phyloP scores from a whole-genome alignment of 805 yeast species.

The Myxozyma kluyveri region DNA sequence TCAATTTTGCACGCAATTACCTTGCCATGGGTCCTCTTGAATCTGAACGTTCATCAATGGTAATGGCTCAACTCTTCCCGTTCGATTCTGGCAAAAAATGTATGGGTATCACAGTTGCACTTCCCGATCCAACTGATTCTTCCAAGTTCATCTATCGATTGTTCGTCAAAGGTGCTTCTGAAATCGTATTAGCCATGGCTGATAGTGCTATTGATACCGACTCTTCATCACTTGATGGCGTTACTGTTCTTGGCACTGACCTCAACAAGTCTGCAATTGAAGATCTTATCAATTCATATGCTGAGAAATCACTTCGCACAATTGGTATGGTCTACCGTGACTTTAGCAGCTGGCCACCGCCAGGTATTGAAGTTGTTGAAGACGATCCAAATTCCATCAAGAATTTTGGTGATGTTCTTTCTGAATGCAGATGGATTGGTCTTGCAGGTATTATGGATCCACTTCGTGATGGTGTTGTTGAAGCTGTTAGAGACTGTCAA shows the following conservation, averaged over 20 bases:
- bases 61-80: slow-evolving; percentile 71
- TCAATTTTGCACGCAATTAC: slow-evolving; percentile 60
- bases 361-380: slow-evolving; percentile 35
- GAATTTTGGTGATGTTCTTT: slow-evolving; percentile 27
- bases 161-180: slow-evolving; percentile 92
- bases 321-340: slow-evolving; percentile 84
- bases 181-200: slow-evolving; percentile 59
- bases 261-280: slow-evolving; percentile 37
- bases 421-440: slow-evolving; percentile 56
- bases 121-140: slow-evolving; percentile 38
- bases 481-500: slow-evolving; percentile 82
- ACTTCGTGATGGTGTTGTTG: slow-evolving; percentile 81
- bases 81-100: slow-evolving; percentile 92
- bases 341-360: slow-evolving; percentile 69
- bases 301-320: slow-evolving; percentile 80
- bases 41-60: slow-evolving; percentile 43
- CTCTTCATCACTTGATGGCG: slow-evolving; percentile 27
- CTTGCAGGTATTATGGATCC: slow-evolving; percentile 96
- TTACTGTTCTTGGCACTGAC: slow-evolving; percentile 25
- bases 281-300: slow-evolving; percentile 54
- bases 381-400: slow-evolving; percentile 31
- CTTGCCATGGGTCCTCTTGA: slow-evolving; percentile 52
- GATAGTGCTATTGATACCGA: slow-evolving; percentile 2
- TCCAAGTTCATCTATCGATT: slow-evolving; percentile 47
- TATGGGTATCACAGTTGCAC: slow-evolving; percentile 73